Evolutionary conservation across 2,329 filamentous ascomycete genomes (phyloP), one percentile per base, ranked within the genome.

Genomic region (Xylariaceae sp.): DNA sequence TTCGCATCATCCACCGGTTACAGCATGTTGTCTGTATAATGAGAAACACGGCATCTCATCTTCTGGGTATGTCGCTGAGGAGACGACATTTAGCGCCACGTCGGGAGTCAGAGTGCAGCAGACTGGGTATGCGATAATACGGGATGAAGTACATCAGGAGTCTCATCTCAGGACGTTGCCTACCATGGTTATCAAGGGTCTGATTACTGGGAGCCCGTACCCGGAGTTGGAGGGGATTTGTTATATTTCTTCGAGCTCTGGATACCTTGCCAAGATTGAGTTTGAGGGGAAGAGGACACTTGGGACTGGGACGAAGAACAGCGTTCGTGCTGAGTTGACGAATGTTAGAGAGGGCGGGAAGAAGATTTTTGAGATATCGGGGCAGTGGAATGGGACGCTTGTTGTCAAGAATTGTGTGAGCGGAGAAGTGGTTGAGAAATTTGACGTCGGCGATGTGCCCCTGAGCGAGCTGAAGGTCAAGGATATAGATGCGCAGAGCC

Each of bases 111-210:
- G 51, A 5, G 59, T 63, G 39, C 50, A 44, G 14, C 60, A 65
- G 54, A 55, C 58, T 10, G 61, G 59, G 0, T 56, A 64, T 45
- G 58, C 55, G 12, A 54, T 63, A 15, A 52, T 62, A n/a, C 56
- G 59, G 2, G 55, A 63, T 11, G 55, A 72, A 66, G 40, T 64
- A 62, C 38, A 74, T 67, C 18, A 18, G 6, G 60, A 64, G 54
- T 60, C 58, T 6, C 62, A 62, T 18, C 54, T 63, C 7, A 60
- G 61, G 47, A 63, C 62, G 5, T 44, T 65, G 6, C 62, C 62
- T 2, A 58, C 60, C 10, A 49, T 64, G 51, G 47, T 44, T 30
- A 47, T 64, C 22, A 61, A 54, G 36, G 58, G 60, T 1, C 44
- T 65, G 1, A 9, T 61, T 11, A 53, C 56, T 1, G 58, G 59